Evolutionary conservation across 176 grass and related monocot species (phyloP).

Genomic region (Oryza meyeriana): DNA sequence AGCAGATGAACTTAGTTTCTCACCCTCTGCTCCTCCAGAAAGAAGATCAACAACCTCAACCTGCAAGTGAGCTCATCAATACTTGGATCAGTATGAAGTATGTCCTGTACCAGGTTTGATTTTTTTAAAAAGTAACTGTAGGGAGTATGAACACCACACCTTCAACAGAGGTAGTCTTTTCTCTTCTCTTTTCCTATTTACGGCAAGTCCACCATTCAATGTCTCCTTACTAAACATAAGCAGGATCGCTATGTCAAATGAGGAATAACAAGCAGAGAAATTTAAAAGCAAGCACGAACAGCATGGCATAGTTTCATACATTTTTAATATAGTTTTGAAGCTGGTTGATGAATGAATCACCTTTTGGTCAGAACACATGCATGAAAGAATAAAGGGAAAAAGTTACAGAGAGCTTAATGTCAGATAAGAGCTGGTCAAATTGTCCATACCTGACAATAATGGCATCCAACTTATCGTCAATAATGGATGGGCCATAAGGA

Average conservation of each 20-base stretch:
- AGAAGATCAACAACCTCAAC: slow-evolving; percentile 71
- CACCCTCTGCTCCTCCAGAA: slow-evolving; percentile 37
- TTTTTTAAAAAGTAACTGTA: background rate
- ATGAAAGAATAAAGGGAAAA: slow-evolving; percentile 20
- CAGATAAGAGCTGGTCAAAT: background rate
- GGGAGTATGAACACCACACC: slow-evolving; percentile 25
- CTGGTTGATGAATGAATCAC: background rate
- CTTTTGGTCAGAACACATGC: background rate
- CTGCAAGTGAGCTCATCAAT: slow-evolving; percentile 34
- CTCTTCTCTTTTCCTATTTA: slow-evolving; percentile 62
- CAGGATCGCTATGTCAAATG: slow-evolving; percentile 3
- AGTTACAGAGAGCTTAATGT: slow-evolving; percentile 10
- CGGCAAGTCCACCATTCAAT: slow-evolving; percentile 45
- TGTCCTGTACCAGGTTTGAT: background rate
- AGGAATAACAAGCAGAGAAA: background rate
- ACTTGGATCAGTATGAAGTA: background rate
- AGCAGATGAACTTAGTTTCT: slow-evolving; percentile 64
- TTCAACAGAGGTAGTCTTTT: slow-evolving; percentile 51
- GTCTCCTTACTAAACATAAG: slow-evolving; percentile 64
- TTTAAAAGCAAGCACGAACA: slow-evolving; percentile 13
- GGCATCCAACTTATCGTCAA: slow-evolving; percentile 61
- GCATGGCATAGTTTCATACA: background rate
- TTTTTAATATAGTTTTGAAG: background rate
- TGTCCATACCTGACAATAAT: slow-evolving; percentile 62
- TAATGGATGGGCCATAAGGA: slow-evolving; percentile 64